phyloP scores from a whole-genome alignment of 805 yeast species.

The Metschnikowia chrysomelidarum region DNA sequence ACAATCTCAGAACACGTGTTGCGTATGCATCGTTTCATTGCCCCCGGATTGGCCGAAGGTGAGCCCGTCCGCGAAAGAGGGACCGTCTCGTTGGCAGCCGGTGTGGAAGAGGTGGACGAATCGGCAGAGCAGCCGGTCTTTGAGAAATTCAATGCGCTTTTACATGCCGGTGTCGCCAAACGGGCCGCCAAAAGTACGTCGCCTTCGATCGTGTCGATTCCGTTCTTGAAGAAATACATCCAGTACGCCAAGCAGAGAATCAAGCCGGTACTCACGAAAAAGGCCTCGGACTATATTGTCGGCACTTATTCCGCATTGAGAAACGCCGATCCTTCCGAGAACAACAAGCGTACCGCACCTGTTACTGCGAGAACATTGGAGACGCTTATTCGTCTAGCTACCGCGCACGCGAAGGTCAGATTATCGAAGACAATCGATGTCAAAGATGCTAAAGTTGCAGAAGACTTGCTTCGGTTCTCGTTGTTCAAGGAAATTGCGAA shows the following conservation, averaged over 20 bases:
- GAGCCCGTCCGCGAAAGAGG: constrained; percentile 84
- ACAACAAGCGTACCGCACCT: constrained; percentile 81
- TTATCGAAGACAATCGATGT: constrained; percentile 70
- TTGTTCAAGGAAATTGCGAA: constrained; percentile 69
- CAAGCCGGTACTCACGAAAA: constrained; percentile 72
- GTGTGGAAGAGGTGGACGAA: constrained; percentile 55
- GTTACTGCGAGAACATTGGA: constrained; percentile 98
- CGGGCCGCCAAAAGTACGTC: constrained; percentile 23
- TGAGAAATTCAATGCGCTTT: constrained; percentile 76
- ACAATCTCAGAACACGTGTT: constrained; percentile 90
- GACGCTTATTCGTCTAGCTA: constrained; percentile 88
- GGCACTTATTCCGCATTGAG: constrained; percentile 76
- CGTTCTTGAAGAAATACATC: constrained; percentile 86
- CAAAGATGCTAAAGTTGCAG: constrained; percentile 83
- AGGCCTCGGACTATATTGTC: constrained; percentile 79
- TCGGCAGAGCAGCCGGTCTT: constrained; percentile 62
- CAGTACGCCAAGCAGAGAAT: constrained; percentile 91
- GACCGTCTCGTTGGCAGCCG: constrained; percentile 75
- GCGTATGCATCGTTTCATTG: constrained; percentile 86
- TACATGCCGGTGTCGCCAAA: constrained; percentile 71
- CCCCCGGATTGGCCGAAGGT: constrained; percentile 88
- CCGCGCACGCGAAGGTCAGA: constrained; percentile 97
- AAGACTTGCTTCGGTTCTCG: constrained; percentile 79
- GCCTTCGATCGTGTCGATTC: constrained; percentile 56
- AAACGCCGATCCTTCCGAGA: constrained; percentile 57